Conservation (phyloP, 2,329 filamentous ascomycete genomes). For the Epichloe bromicola region DNA sequence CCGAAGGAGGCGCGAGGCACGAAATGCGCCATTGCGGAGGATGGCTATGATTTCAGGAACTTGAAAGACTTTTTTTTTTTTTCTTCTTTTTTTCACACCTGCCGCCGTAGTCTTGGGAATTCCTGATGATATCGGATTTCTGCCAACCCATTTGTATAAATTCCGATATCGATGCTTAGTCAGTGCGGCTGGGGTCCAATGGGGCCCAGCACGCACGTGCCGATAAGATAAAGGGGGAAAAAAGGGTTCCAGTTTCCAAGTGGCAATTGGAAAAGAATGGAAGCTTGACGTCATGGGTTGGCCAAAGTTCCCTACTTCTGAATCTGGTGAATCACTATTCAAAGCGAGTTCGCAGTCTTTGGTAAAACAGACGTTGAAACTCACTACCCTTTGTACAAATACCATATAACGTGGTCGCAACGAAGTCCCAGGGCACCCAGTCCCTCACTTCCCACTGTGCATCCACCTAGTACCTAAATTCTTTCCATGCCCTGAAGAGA, state of each 20-base stretch:
- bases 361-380: too few species aligned
- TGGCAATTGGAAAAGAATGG: background rate
- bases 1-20: slow-evolving; percentile 63
- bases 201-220: slow-evolving; percentile 1
- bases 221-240: slow-evolving; percentile 3
- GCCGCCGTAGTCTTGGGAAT: background rate
- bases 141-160: background rate
- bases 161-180: background rate
- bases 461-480: too few species aligned
- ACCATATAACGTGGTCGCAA: too few species aligned
- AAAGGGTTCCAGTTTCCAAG: too few species aligned
- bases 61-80: background rate
- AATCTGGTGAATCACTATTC: too few species aligned
- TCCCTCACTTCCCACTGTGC: too few species aligned
- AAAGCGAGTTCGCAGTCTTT: too few species aligned
- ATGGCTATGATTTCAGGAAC: background rate
- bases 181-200: background rate
- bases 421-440: too few species aligned
- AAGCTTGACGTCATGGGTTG: slow-evolving; percentile 18
- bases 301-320: background rate
- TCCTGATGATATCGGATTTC: background rate
- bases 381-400: too few species aligned
- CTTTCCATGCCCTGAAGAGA: too few species aligned
- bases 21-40: slow-evolving; percentile 35
- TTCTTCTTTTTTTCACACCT: background rate